Evolutionary conservation across 2,329 filamentous ascomycete species (phyloP), one percentile per base, ranked within the genome.

Genomic region (Sordariomycetes sp.): DNA sequence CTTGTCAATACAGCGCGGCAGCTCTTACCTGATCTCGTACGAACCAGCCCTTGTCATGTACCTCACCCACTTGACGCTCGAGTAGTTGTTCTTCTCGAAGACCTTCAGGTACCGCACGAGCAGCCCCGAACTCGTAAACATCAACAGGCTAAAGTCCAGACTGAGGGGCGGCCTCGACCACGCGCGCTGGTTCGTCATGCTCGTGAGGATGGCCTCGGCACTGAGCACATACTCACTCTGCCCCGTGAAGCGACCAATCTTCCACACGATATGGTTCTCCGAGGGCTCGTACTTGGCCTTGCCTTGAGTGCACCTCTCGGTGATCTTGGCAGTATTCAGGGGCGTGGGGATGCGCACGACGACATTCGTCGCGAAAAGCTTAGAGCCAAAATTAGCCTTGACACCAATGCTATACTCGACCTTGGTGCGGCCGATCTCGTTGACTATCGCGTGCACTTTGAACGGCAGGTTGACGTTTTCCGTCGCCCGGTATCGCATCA

Each of bases 61-160:
- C 64, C 94, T 79, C 64, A 99, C 94, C 94, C 94, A 99, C 72
- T 99, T 99, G 54, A 99, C 94, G 67, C 90, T 96, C 61, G 89
- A 95, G 70, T 99, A 99, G 72, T 97, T 97, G 72, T 83, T 94
- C 84, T 99, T 99, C 76, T 99, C 94, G 74, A 99, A 99, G 1
- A 99, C 94, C 74, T 99, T 99, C 59, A 99, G 74, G 70, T 99
- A 99, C 54, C 95, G 78, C 58, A 99, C 94, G 62, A 99, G 69
- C 67, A 99, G 69, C 0, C 94, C 94, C 1, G 88, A 95, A 68
- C 90, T 96, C 22, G 94, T 99, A 68, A 99, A 99, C 95, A 99
- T 99, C 65, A 99, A 78, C 65, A 99, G 72, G 61, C 87, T 94
- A 67, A 99, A 99, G 71, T 84, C 94, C 70, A 99, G 74, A 71